phyloP scores from a whole-genome alignment of 768 basidiomycete species.

The Termitomyces sp. region DNA sequence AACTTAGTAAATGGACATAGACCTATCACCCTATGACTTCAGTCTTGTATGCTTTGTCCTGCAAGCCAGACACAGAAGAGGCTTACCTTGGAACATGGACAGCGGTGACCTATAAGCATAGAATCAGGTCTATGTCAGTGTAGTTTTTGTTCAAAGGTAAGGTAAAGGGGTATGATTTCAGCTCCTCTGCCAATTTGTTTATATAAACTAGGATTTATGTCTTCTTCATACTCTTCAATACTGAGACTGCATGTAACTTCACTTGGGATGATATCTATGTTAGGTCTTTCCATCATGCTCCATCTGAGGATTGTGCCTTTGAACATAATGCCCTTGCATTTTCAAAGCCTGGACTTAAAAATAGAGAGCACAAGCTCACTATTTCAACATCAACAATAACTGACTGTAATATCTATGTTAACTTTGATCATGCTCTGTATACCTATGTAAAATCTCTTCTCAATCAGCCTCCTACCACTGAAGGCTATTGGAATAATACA shows the following conservation, averaged over 20 bases:
- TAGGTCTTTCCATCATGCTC: conserved; percentile 21
- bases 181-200: background rate
- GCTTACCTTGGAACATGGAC: background rate
- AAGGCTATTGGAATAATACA: too few species aligned
- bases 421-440: conserved; percentile 38
- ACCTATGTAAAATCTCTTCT: conserved; percentile 17
- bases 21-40: background rate
- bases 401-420: conserved; percentile 27
- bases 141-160: background rate
- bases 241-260: conserved; percentile 24
- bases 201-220: conserved; percentile 26
- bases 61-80: background rate
- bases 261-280: conserved; percentile 22
- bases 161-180: too few species aligned
- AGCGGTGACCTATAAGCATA: background rate
- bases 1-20: background rate
- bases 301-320: conserved; percentile 17
- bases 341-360: conserved; percentile 20
- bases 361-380: conserved; percentile 22
- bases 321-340: conserved; percentile 27
- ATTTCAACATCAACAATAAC: conserved; percentile 25
- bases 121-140: background rate
- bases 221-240: conserved; percentile 23
- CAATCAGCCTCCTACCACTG: too few species aligned
- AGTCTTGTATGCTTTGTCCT: background rate